phyloP scores from a whole-genome alignment of 139 green algal species.

The Coccomyxa sp. region DNA sequence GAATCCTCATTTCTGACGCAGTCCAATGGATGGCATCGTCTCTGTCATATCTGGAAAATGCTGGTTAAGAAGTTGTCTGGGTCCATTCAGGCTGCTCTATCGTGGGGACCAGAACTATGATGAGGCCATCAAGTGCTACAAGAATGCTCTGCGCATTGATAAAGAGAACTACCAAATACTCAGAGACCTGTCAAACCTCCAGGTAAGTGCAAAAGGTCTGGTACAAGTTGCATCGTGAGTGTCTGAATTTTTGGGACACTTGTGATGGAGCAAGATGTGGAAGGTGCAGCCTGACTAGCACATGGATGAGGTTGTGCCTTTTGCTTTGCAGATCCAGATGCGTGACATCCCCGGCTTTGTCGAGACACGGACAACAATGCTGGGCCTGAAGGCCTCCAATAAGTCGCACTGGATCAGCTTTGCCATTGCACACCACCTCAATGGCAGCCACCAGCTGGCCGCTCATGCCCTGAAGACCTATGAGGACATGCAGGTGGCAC shows the following conservation, averaged over 20 bases:
- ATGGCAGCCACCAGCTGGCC: constrained; percentile 70
- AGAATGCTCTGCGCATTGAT: constrained; percentile 91
- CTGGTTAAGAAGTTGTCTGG: background rate
- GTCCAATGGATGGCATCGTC: background rate
- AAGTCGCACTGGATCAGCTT: constrained; percentile 90
- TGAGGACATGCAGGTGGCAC: constrained; percentile 36
- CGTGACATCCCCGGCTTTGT: constrained; percentile 87
- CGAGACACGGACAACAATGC: constrained; percentile 82
- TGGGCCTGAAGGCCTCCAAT: constrained; percentile 73
- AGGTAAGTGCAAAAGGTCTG: constrained; percentile 37
- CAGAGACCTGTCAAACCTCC: constrained; percentile 83
- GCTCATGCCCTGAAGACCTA: constrained; percentile 51
- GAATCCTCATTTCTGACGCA: background rate
- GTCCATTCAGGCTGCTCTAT: constrained; percentile 78
- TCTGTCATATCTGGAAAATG: background rate
- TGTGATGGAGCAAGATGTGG: background rate
- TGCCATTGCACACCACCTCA: constrained; percentile 87
- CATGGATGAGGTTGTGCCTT: background rate
- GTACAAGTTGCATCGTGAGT: too few relatives aligned
- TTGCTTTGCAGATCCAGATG: constrained; percentile 77
- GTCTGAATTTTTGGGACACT: too few relatives aligned
- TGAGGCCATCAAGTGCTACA: constrained; percentile 99
- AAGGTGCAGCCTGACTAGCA: too few relatives aligned
- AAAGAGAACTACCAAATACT: constrained; percentile 92
- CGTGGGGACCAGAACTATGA: constrained; percentile 89